These are phyloP conservation scores for Usnea hakonensis DNA, from an alignment of 495 filamentous ascomycete genomes.

Conservation along the genomic window DNA sequence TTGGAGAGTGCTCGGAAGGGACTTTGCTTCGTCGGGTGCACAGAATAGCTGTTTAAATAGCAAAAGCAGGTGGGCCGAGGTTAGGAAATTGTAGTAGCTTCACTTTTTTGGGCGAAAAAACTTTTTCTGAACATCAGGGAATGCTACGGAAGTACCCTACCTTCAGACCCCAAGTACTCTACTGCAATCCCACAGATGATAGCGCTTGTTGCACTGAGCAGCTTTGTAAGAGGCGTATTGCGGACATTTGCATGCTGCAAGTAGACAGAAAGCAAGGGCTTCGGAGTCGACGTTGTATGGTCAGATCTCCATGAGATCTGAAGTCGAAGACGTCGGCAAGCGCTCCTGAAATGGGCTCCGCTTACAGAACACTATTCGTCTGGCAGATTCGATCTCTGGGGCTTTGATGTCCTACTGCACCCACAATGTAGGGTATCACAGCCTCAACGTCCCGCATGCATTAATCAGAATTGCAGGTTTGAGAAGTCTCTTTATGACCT, in stretches of 20 bases:
- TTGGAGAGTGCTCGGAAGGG: background rate
- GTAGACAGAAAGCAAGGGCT: background rate
- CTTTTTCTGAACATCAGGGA: background rate
- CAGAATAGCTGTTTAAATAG: too few species aligned
- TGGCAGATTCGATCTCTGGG: background rate
- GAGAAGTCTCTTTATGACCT: constrained; percentile 99
- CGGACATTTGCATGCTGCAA: background rate
- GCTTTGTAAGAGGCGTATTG: background rate
- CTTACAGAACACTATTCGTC: background rate
- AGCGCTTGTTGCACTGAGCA: background rate
- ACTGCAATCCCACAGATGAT: background rate
- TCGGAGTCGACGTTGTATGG: background rate
- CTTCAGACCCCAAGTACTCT: background rate
- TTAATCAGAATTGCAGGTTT: constrained; percentile 56
- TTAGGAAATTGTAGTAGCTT: too few species aligned
- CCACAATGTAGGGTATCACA: background rate
- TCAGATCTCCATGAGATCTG: background rate
- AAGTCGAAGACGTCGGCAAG: background rate
- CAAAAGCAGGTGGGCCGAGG: too few species aligned
- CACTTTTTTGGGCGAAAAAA: too few species aligned
- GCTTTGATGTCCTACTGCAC: background rate
- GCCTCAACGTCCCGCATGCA: background rate
- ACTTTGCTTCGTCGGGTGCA: too few species aligned
- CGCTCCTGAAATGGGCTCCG: background rate
- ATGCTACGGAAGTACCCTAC: background rate